A percentile compares a stretch with the other conserved stretches of the same genome.
These are phyloP conservation scores for Lipomyces chichibuensis DNA, from an alignment of 805 yeast species.

Conservation along the genomic window DNA sequence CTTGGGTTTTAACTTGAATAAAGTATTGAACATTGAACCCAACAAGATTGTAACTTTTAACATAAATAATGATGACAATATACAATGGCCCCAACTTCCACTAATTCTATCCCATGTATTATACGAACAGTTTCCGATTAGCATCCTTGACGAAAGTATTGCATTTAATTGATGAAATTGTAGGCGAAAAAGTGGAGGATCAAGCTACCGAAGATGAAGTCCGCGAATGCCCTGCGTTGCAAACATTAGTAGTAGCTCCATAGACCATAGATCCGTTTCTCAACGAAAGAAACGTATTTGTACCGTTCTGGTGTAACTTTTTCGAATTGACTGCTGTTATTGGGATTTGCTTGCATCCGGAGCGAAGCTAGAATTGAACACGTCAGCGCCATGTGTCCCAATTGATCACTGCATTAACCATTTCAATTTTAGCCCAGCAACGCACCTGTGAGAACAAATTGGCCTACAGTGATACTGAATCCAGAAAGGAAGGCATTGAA, in stretches of 20 bases:
- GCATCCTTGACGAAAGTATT: background rate
- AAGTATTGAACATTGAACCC: background rate
- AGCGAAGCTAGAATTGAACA: conserved; percentile 54
- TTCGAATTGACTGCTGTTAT: conserved; percentile 47
- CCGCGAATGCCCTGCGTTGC: conserved; percentile 68
- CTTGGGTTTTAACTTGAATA: background rate
- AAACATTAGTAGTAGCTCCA: background rate
- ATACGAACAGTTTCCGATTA: background rate
- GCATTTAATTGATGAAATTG: conserved; percentile 79
- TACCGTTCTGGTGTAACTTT: conserved; percentile 54
- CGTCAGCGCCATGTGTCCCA: background rate
- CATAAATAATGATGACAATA: background rate
- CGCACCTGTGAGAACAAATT: conserved; percentile 77
- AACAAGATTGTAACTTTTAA: background rate
- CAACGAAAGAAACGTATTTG: conserved; percentile 41
- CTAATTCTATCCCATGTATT: background rate
- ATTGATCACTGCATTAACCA: background rate
- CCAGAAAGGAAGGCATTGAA: conserved; percentile 97
- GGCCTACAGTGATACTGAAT: conserved; percentile 89
- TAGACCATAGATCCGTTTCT: background rate
- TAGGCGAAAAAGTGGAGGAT: conserved; percentile 83
- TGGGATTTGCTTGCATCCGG: conserved; percentile 66
- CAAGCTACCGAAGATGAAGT: conserved; percentile 83
- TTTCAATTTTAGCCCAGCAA: background rate
- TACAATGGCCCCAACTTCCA: background rate